Base-by-base conservation (phyloP, 176 grass and related monocot genomes). In the Melocanna baccifera region DNA sequence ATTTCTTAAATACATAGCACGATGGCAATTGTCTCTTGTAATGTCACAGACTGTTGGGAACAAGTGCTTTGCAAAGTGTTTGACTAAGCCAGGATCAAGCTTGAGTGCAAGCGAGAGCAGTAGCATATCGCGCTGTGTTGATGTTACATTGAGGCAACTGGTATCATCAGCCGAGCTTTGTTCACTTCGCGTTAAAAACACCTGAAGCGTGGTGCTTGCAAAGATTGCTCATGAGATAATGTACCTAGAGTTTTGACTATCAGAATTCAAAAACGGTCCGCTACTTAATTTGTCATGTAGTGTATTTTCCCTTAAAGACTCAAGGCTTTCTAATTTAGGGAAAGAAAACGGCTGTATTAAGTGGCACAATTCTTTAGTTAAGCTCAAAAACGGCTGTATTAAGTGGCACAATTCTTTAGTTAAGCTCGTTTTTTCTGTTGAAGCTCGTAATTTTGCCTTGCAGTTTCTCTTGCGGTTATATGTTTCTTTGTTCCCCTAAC, bases 21-120 rank as follows among this genome's bases (percentile, higher is more conserved):
- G 42, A 59, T 57, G 5, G 37, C 73, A 73, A 77, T 59, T 28
- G 2, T 58, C 32, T 58, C 1, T 73, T 41, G 7, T 62, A 46
- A 48, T 66, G 46, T 73, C 95, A 26, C 57, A 95, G 91, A 96
- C 93, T 32, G 77, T 95, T 8, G 89, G 93, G 79, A 94, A 73
- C 89, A 98, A 98, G 88, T 98, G 96, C 83, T 98, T 95, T 78
- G 61, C 90, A 3, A 95, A 95, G 76, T 95, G 96, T 65, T 87
- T 95, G 59, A 95, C 80, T 9, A 98, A 98, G 83, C 96, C 93
- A 77, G 93, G 93, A 79, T 69, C 93, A 77, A 98, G 89, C 85
- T 74, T 95, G 85, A 94, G 91, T 28, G 87, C 89, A 40, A 87
- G 96, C 16, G 93, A 94, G 89, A 94, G 91, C 62, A 95, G 93